Evolutionary conservation across 2,329 filamentous ascomycete species (phyloP), one percentile per base, ranked within the genome.

Genomic region (Aspergillus piperis): DNA sequence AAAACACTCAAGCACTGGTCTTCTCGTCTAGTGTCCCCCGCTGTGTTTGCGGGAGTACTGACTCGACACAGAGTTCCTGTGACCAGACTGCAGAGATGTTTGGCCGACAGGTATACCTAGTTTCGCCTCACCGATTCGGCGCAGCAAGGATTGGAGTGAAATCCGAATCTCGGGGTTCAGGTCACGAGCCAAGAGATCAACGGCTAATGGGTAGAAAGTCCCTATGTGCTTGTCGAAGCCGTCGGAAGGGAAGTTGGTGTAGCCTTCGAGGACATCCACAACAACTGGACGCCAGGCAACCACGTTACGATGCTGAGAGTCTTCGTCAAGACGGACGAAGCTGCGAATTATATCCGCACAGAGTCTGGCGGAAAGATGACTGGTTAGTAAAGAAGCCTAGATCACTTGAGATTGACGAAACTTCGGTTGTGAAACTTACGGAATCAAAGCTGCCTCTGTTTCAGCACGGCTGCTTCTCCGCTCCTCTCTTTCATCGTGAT

Each of bases 241-340:
- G 23, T 88, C 84, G 17, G 86, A 83, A 0, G 92, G 90, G 79
- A 98, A 97, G 6, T 87, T 89, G 0, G 88, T 88, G 74, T 94
- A 98, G 1, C 95, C 95, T 71, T 99, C 94, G 8, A 99, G 82
- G 8, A 99, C 95, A 72, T 96, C 95, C 17, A 99, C 92, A 1
- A 99, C 95, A 0, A 99, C 95, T 0, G 95, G 95, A 17, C 95
- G 85, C 95, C 95, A 99, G 0, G 96, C 96, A 25, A 96, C 86
- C 58, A 99, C 96, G 76, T 99, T 99, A 58, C 95, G 86, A 73
- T 98, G 93, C 77, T 99, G 95, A 27, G 91, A 96, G 72, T 99
- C 96, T 75, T 97, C 93, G 72, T 98, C 95, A 3, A 99, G 87
- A 3, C 84, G 82, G 10, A 92, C 87, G 75, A 96, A 99, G 13